Conservation (phyloP, 768 basidiomycete species). For the Russula sp. region DNA sequence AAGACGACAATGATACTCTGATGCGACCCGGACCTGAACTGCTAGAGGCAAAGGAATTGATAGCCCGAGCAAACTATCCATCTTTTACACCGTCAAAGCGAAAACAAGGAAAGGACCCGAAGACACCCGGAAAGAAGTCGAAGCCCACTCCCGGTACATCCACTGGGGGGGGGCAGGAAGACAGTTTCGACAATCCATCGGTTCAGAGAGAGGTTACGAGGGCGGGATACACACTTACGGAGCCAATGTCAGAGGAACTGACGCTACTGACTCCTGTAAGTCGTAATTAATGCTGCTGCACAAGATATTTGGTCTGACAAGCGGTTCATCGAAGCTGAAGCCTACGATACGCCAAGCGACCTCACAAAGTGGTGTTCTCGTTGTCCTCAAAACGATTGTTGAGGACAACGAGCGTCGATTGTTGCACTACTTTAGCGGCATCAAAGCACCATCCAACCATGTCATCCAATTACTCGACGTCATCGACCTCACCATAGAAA, state of each 20-base stretch:
- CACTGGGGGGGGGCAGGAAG: background rate
- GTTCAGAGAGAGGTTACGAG: background rate
- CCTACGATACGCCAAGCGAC: background rate
- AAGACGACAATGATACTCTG: background rate
- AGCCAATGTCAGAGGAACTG: background rate
- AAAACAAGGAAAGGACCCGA: no score
- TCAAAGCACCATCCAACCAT: background rate
- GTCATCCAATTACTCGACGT: background rate
- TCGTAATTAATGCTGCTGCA: background rate
- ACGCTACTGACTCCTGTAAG: background rate
- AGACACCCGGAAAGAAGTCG: no score
- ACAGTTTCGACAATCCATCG: background rate
- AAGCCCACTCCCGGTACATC: background rate
- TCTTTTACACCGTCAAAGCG: no score
- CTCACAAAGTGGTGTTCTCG: background rate
- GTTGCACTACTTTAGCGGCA: background rate
- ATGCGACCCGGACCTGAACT: background rate
- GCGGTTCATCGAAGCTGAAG: background rate
- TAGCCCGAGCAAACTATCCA: background rate
- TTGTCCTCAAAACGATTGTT: background rate
- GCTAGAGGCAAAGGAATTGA: background rate
- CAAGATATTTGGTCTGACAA: background rate
- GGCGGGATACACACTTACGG: background rate
- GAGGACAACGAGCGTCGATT: background rate
- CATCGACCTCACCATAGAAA: background rate